These are phyloP conservation scores for Anastatica hierochuntica DNA, from an alignment of 345 rosid genomes.

Conservation along the genomic window DNA sequence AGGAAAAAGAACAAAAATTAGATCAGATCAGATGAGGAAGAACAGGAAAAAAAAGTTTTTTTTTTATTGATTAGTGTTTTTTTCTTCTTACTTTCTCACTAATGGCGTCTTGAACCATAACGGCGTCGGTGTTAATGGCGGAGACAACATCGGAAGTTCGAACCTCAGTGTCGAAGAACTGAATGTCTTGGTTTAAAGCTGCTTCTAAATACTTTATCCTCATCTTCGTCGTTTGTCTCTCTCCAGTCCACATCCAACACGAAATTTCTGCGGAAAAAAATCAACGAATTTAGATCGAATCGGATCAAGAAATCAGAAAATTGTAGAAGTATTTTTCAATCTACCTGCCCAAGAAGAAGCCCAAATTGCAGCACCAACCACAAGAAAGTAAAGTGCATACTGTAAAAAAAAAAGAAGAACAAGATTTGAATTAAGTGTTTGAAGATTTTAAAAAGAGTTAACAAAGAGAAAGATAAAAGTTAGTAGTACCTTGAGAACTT, in stretches of 20 bases:
- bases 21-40: background rate
- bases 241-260: slow-evolving; percentile 99
- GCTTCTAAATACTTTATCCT: slow-evolving; percentile 94
- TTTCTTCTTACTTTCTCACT: slow-evolving; percentile 76
- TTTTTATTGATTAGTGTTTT: background rate
- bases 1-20: too few relatives aligned
- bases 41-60: background rate
- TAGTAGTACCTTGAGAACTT: slow-evolving; percentile 76
- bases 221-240: slow-evolving; percentile 95
- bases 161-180: slow-evolving; percentile 87
- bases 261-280: slow-evolving; percentile 59
- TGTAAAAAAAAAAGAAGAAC: slow-evolving; percentile 21
- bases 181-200: slow-evolving; percentile 87
- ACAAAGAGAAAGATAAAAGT: background rate
- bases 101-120: slow-evolving; percentile 96
- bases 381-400: slow-evolving; percentile 94
- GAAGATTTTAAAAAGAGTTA: background rate
- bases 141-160: slow-evolving; percentile 87
- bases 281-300: background rate
- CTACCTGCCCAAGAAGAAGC: slow-evolving; percentile 99
- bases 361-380: slow-evolving; percentile 99
- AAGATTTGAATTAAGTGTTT: background rate
- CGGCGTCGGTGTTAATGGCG: slow-evolving; percentile 89
- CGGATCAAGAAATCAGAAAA: background rate
- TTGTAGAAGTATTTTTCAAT: background rate